phyloP scores from a whole-genome alignment of 1,284 basidiomycete species.

The Porodaedalea pini region DNA sequence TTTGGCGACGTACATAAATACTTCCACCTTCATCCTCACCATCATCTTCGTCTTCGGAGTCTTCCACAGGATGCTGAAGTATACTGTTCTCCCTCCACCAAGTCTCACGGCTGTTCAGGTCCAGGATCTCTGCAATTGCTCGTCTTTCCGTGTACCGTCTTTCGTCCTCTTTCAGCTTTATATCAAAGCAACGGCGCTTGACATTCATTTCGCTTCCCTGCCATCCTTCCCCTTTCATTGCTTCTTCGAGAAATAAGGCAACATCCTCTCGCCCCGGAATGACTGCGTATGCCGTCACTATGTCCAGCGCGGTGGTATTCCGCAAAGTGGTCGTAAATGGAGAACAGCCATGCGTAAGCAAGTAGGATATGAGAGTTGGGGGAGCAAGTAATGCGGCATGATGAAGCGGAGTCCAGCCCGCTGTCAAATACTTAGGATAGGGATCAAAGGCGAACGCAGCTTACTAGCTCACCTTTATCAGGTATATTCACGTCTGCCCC shows the following conservation, averaged over 20 bases:
- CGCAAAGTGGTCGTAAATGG: constrained; percentile 71
- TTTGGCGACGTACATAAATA: constrained; percentile 47
- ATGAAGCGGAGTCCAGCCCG: constrained; percentile 95
- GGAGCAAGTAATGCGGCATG: constrained; percentile 88
- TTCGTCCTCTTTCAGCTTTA: constrained; percentile 52
- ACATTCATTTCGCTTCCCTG: constrained; percentile 65
- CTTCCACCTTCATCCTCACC: constrained; percentile 40
- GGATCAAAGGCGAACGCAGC: constrained; percentile 8
- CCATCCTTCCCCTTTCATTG: constrained; percentile 77
- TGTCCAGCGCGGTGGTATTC: constrained; percentile 80
- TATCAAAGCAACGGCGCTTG: constrained; percentile 53
- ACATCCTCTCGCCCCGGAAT: constrained; percentile 80
- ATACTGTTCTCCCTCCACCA: constrained; percentile 62
- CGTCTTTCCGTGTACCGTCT: constrained; percentile 51
- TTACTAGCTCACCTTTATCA: constrained; percentile 56
- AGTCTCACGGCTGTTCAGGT: constrained; percentile 39
- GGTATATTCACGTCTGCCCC: constrained; percentile 64
- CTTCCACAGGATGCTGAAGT: constrained; percentile 31
- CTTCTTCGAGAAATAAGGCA: constrained; percentile 73
- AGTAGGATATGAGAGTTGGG: constrained; percentile 85
- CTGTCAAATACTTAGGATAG: constrained; percentile 36
- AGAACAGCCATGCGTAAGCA: constrained; percentile 89
- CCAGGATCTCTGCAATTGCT: constrained; percentile 52
- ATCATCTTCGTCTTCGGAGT: constrained; percentile 44
- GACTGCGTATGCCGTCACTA: constrained; percentile 75